A percentile compares a stretch with the other conserved stretches of the same genome.
These are phyloP conservation scores for Alopecurus myosuroides DNA, from an alignment of 176 grass and related monocot species.

Conservation along the genomic window DNA sequence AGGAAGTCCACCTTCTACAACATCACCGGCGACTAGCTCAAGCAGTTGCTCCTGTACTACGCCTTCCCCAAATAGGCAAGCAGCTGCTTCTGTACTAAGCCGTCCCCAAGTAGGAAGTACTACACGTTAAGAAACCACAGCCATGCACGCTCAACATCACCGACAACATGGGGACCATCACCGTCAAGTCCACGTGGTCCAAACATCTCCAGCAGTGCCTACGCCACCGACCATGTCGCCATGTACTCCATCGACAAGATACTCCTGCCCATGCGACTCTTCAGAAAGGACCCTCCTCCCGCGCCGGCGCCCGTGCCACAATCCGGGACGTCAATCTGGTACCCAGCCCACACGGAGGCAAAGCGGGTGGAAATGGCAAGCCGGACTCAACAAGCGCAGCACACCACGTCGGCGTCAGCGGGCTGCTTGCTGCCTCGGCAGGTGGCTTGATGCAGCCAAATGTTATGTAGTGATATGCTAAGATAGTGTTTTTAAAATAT, in stretches of 20 bases:
- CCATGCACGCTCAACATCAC: slow-evolving; percentile 71
- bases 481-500: too few relatives aligned
- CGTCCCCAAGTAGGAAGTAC: too few relatives aligned
- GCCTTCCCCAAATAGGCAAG: slow-evolving; percentile 63
- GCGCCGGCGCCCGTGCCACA: slow-evolving; percentile 57
- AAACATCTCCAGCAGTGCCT: too few relatives aligned
- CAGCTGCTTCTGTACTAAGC: too few relatives aligned
- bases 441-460: slow-evolving; percentile 34
- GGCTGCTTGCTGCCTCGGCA: slow-evolving; percentile 15
- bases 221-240: too few relatives aligned
- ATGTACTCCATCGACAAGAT: slow-evolving; percentile 71
- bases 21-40: slow-evolving; percentile 83
- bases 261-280: slow-evolving; percentile 71
- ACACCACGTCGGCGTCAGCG: not conserved
- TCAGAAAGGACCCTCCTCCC: slow-evolving; percentile 73
- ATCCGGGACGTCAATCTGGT: slow-evolving; percentile 35
- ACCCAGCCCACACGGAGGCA: slow-evolving; percentile 26
- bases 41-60: slow-evolving; percentile 72
- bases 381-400: slow-evolving; percentile 17
- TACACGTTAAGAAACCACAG: slow-evolving; percentile 89
- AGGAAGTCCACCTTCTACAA: slow-evolving; percentile 69
- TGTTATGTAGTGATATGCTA: too few relatives aligned
- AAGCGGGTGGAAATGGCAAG: slow-evolving; percentile 13
- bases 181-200: too few relatives aligned
- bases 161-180: too few relatives aligned